Conservation (phyloP, 2,329 filamentous ascomycete species). For the Fusarium pininemorale region DNA sequence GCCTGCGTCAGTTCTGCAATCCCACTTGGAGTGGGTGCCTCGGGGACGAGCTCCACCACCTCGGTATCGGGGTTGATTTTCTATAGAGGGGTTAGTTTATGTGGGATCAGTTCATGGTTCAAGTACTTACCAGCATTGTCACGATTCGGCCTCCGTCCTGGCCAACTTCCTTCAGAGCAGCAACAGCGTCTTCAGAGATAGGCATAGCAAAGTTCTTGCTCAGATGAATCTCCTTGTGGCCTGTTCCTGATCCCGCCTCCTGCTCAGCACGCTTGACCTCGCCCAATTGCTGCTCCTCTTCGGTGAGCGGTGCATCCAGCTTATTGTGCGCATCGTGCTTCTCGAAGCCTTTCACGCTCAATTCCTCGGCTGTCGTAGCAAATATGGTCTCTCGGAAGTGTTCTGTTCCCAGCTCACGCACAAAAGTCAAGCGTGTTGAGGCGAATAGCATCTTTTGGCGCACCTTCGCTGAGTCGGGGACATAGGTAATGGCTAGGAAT, state of each 20-base stretch:
- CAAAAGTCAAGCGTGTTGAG: constrained; percentile 77
- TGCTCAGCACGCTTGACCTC: constrained; percentile 81
- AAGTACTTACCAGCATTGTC: constrained; percentile 70
- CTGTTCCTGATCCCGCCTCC: constrained; percentile 75
- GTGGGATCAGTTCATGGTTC: background rate
- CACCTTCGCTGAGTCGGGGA: constrained; percentile 80
- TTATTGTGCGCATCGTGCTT: constrained; percentile 75
- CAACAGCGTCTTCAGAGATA: constrained; percentile 69
- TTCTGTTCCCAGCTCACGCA: constrained; percentile 80
- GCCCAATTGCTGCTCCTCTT: constrained; percentile 77
- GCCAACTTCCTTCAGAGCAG: constrained; percentile 68
- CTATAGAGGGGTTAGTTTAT: constrained; percentile 50
- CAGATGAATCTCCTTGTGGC: constrained; percentile 65
- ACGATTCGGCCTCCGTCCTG: constrained; percentile 60
- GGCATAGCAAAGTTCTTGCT: constrained; percentile 67
- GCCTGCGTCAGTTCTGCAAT: constrained; percentile 65
- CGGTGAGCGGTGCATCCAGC: constrained; percentile 76
- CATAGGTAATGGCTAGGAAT: constrained; percentile 78
- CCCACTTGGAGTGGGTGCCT: constrained; percentile 60
- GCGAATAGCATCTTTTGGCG: constrained; percentile 90
- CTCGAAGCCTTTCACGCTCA: constrained; percentile 74
- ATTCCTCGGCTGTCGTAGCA: constrained; percentile 73
- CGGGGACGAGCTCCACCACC: constrained; percentile 70
- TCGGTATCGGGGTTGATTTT: constrained; percentile 78
- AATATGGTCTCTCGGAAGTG: constrained; percentile 82